phyloP scores from a whole-genome alignment of 2,329 filamentous ascomycete species.

The Emmonsia crescens region DNA sequence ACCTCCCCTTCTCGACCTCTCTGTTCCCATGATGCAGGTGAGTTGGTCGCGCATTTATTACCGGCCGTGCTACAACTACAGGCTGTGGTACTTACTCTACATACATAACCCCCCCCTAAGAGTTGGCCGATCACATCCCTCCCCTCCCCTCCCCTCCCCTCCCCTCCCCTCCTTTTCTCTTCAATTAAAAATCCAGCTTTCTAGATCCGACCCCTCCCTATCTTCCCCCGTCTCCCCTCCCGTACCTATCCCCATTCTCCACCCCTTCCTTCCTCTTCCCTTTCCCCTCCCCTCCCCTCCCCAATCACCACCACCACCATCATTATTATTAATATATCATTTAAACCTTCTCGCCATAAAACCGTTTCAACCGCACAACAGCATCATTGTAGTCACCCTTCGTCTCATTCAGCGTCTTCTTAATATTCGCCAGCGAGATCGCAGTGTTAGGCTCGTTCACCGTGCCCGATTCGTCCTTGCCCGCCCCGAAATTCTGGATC shows the following conservation, averaged over 20 bases:
- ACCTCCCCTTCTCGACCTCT: slow-evolving; percentile 22
- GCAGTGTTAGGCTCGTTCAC: slow-evolving; percentile 55
- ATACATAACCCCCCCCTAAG: neutral
- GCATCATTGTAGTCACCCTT: slow-evolving; percentile 68
- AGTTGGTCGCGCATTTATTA: slow-evolving; percentile 36
- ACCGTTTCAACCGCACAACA: slow-evolving; percentile 57
- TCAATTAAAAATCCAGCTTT: too few species aligned
- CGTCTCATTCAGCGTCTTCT: slow-evolving; percentile 56
- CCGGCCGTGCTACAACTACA: slow-evolving; percentile 48
- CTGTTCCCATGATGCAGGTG: slow-evolving; percentile 20
- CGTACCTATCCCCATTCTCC: neutral
- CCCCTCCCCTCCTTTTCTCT: too few species aligned
- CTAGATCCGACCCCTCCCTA: too few species aligned
- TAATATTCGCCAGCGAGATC: slow-evolving; percentile 58
- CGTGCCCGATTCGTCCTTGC: slow-evolving; percentile 66
- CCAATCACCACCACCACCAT: slow-evolving; percentile 1
- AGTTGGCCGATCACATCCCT: neutral
- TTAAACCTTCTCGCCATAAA: slow-evolving; percentile 46
- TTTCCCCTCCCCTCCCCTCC: neutral
- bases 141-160: neutral
- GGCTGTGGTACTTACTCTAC: slow-evolving; percentile 35
- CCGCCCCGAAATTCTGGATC: slow-evolving; percentile 84
- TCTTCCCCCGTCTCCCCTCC: neutral
- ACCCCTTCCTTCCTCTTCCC: too few species aligned
- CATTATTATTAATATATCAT: slow-evolving; percentile 5